Evolutionary conservation across 495 filamentous ascomycete species (phyloP).

Genomic region (Cudoniella acicularis): DNA sequence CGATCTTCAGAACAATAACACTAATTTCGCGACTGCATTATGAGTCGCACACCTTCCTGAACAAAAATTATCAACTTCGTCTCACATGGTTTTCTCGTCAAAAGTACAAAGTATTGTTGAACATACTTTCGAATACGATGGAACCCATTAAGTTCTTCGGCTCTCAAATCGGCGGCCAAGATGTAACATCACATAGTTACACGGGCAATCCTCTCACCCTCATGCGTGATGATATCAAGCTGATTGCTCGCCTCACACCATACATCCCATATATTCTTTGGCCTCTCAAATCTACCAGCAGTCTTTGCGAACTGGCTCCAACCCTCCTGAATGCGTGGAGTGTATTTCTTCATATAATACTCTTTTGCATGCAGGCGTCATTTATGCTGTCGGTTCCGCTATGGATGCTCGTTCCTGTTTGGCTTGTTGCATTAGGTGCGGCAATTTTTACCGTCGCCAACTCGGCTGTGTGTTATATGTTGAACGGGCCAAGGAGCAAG

Average conservation of each 20-base stretch:
- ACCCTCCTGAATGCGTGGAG: slow-evolving; percentile 44
- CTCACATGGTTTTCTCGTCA: no score
- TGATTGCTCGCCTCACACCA: slow-evolving; percentile 47
- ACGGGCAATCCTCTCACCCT: slow-evolving; percentile 56
- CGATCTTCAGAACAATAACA: neutral
- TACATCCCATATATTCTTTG: slow-evolving; percentile 49
- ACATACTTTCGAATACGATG: no score
- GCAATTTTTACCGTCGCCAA: slow-evolving; percentile 42
- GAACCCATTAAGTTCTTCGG: slow-evolving; percentile 39
- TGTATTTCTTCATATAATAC: slow-evolving; percentile 47
- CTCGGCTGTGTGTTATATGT: slow-evolving; percentile 37
- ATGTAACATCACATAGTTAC: slow-evolving; percentile 49
- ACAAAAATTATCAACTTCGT: no score
- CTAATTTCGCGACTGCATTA: neutral
- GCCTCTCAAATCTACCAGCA: slow-evolving; percentile 44
- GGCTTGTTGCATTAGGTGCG: slow-evolving; percentile 37
- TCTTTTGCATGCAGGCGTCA: slow-evolving; percentile 45
- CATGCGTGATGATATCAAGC: slow-evolving; percentile 49
- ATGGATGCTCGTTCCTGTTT: slow-evolving; percentile 50
- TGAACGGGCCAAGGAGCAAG: slow-evolving; percentile 22
- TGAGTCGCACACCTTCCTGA: no score
- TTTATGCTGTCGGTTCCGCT: slow-evolving; percentile 44
- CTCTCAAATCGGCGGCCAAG: slow-evolving; percentile 46
- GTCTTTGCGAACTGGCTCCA: slow-evolving; percentile 55
- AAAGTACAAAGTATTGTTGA: neutral